These are phyloP conservation scores for Blastobotrys elegans DNA, from an alignment of 1,139 yeast genomes.

Conservation along the genomic window DNA sequence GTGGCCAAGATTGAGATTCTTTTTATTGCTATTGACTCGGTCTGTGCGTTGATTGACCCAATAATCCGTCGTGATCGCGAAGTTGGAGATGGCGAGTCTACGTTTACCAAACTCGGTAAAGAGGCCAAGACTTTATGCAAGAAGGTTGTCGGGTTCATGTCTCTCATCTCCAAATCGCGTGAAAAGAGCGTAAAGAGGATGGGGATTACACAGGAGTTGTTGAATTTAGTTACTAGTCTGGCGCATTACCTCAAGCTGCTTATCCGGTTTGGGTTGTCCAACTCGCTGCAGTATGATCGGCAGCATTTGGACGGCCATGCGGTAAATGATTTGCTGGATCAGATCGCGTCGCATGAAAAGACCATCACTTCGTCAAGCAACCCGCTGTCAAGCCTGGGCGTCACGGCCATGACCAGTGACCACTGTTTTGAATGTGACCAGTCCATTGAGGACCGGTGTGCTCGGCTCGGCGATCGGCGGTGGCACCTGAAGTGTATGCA, in stretches of 20 bases:
- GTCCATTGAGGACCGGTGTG: constrained; percentile 80
- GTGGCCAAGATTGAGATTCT: constrained; percentile 71
- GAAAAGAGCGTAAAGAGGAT: constrained; percentile 25
- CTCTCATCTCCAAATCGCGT: constrained; percentile 37
- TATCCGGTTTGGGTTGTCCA: constrained; percentile 73
- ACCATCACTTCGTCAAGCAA: constrained; percentile 31
- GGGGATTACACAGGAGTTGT: constrained; percentile 50
- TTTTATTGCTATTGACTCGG: constrained; percentile 67
- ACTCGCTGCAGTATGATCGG: constrained; percentile 66
- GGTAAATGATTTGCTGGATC: constrained; percentile 55
- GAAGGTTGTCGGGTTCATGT: constrained; percentile 41
- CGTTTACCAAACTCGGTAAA: constrained; percentile 42
- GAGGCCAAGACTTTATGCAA: constrained; percentile 82
- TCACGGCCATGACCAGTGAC: constrained; percentile 70
- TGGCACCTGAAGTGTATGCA: constrained; percentile 79
- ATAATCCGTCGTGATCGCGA: constrained; percentile 17
- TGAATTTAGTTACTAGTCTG: constrained; percentile 82
- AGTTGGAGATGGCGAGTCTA: constrained; percentile 12
- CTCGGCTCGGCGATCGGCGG: constrained; percentile 54
- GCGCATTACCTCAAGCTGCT: constrained; percentile 89
- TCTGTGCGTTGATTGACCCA: constrained; percentile 27
- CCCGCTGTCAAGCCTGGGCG: constrained; percentile 39
- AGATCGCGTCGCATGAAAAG: constrained; percentile 45
- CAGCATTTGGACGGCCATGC: constrained; percentile 54
- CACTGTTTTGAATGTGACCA: constrained; percentile 65